Conservation (phyloP, 208 protist genomes). For the Leishmania arabica region DNA sequence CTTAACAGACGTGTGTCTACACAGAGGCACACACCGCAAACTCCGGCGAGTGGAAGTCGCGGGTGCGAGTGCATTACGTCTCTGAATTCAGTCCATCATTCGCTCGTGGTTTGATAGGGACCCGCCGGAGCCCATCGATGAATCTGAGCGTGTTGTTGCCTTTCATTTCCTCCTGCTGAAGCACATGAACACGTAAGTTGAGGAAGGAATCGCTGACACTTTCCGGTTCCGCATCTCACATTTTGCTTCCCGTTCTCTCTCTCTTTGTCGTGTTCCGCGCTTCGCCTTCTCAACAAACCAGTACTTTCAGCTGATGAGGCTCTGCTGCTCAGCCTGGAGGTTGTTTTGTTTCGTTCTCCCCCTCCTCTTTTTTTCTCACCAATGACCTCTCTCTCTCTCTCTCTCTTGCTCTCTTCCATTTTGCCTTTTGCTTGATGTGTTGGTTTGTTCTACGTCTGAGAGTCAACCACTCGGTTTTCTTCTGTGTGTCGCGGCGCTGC, state of each 20-base stretch:
- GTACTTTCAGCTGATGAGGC: slow-evolving; percentile 5
- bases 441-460: neutral
- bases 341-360: neutral
- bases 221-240: neutral
- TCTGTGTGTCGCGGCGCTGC: neutral
- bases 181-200: neutral
- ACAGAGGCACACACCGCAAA: neutral
- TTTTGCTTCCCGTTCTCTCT: neutral
- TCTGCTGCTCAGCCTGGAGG: neutral
- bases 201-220: slow-evolving; percentile 1
- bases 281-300: neutral
- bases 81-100: neutral
- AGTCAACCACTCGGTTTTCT: neutral
- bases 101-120: neutral
- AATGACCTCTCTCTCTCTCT: slow-evolving; percentile 1
- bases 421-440: slow-evolving; percentile 12
- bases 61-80: neutral
- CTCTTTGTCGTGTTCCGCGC: neutral
- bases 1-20: neutral
- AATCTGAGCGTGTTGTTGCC: neutral
- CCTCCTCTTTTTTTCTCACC: slow-evolving; percentile 2
- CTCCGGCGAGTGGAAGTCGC: neutral
- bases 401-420: slow-evolving; percentile 1
- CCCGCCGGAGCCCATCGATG: neutral
- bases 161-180: neutral